phyloP scores from a whole-genome alignment of 78 protist genomes.

The Tieghemostelium lacteum region DNA sequence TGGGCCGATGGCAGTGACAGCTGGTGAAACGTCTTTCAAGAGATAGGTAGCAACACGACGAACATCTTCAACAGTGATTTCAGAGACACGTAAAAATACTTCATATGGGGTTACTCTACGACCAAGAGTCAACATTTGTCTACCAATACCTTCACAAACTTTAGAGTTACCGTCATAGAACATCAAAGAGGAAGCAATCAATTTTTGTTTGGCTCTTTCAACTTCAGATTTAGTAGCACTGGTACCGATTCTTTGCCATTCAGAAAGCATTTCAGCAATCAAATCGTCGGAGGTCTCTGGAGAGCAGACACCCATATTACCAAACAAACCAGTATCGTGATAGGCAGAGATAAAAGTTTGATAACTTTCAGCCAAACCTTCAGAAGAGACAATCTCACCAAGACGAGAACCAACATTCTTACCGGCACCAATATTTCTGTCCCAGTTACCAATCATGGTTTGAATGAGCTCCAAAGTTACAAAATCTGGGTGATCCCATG shows the following conservation, averaged over 20 bases:
- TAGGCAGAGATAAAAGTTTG: conserved; percentile 93
- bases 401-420: conserved; percentile 74
- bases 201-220: conserved; percentile 86
- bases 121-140: conserved; percentile 92
- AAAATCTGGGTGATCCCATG: conserved; percentile 87
- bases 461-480: conserved; percentile 82
- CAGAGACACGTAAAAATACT: conserved; percentile 85
- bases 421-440: conserved; percentile 81
- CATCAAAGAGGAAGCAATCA: conserved; percentile 74
- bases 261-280: conserved; percentile 65
- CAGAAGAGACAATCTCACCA: conserved; percentile 80
- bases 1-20: conserved; percentile 85
- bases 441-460: conserved; percentile 91
- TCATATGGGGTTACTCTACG: conserved; percentile 88
- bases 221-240: conserved; percentile 81
- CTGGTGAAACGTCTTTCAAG: conserved; percentile 81
- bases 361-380: conserved; percentile 79
- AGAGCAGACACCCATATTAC: conserved; percentile 85
- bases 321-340: conserved; percentile 97
- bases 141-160: conserved; percentile 92
- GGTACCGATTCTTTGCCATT: conserved; percentile 79
- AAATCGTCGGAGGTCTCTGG: conserved; percentile 79
- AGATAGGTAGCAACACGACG: conserved; percentile 43
- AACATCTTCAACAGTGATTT: conserved; percentile 82
- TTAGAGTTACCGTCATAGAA: conserved; percentile 83